Conservation (phyloP, 1,139 yeast species). For the Hyphopichia buzzinii region DNA sequence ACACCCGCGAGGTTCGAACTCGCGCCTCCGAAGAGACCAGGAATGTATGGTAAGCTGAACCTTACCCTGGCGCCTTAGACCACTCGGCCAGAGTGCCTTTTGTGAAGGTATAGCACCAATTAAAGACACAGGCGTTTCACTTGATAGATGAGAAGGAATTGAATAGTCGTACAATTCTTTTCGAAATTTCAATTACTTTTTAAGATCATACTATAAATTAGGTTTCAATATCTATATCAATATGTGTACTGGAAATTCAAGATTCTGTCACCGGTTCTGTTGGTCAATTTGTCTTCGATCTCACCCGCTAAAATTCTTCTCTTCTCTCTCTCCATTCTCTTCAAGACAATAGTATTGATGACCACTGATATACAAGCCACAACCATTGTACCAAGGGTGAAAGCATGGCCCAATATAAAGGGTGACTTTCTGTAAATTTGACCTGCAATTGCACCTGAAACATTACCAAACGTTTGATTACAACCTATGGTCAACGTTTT, state of each 20-base stretch:
- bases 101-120: too few relatives aligned
- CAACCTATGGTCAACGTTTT: conserved; percentile 45
- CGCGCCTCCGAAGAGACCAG: conserved; percentile 61
- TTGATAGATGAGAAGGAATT: too few relatives aligned
- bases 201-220: too few relatives aligned
- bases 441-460: conserved; percentile 47
- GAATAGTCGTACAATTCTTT: too few relatives aligned
- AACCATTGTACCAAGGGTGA: conserved; percentile 32
- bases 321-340: conserved; percentile 6
- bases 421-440: conserved; percentile 40
- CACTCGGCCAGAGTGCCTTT: conserved; percentile 7
- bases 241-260: conserved; percentile 18
- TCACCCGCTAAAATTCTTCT: conserved; percentile 14
- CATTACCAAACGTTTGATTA: conserved; percentile 43
- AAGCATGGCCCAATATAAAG: conserved; percentile 33
- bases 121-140: too few relatives aligned
- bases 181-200: too few relatives aligned
- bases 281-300: conserved; percentile 12
- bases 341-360: conserved; percentile 8
- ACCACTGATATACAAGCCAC: conserved; percentile 16
- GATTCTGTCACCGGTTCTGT: conserved; percentile 19
- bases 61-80: conserved; percentile 8
- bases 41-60: conserved; percentile 16
- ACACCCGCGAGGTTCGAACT: conserved; percentile 56
- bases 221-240: conserved; percentile 1